Base-by-base conservation (phyloP, 331 rosid species). In the Arachis monticola region DNA sequence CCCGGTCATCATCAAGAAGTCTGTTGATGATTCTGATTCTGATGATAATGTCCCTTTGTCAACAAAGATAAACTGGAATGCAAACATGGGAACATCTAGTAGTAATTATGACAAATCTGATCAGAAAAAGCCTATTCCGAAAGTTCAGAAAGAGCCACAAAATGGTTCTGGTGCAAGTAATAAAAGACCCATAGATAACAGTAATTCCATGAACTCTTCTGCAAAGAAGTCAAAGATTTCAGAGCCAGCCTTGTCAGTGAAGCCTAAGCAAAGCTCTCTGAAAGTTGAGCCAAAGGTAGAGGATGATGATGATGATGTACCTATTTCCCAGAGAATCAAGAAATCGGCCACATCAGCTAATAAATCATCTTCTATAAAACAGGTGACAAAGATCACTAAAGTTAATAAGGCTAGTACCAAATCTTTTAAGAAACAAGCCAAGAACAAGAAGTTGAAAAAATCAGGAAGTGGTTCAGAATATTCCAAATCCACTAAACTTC, bases 171-270 rank as follows among this genome's bases (percentile, higher is more conserved):
- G 83, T 62, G 10, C 53, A 7, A 73, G 75, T 9, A 85, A 69
- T 76, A 87, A 83, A 66, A 90, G 99, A 79, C 96, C 93, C 64
- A 81, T 89, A 70, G 92, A 86, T 64, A 85, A 81, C 71, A 81
- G 55, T 57, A 76, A 78, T 40, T 68, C 84, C 61, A n/a, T 70
- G 51, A 81, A 79, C 2, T 76, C 89, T 73, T 74, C 74, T 12
- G 61, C 38, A 6, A 95, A 95, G 83, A 95, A 86, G 83, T 53
- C 85, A 30, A 95, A 95, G 85, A 72, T 84, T 70, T 76, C 86
- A 8, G 85, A 70, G 63, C 48, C 85, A 56, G 75, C 85, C 53
- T 51, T 86, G 46, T 69, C 85, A 10, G 11, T 71, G 50, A 92
- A 88, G 83, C 79, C 35, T n/a, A 85, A 83, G 85, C 88, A 63